Base-by-base conservation (phyloP, 2,329 filamentous ascomycete species). In the Fusarium verticillioides region DNA sequence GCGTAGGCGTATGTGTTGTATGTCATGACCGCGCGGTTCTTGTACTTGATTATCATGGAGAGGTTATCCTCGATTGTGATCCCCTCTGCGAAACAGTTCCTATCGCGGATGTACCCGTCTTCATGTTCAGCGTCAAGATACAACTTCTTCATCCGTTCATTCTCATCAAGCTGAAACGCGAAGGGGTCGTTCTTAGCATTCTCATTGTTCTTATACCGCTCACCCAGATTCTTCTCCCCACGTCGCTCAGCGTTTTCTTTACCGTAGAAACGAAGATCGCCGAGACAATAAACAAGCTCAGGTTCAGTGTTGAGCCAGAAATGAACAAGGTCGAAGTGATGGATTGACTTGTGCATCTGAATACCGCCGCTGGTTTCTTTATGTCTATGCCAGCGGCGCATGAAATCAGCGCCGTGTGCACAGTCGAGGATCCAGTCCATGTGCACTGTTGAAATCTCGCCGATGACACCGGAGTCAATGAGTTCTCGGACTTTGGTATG, bases 51-150 rank as follows among this genome's bases (percentile, higher is more conserved):
- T 57, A 91, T 82, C 61, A 91, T 81, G 40, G 84, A 88, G 83
- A 91, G 88, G 4, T 89, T 91, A 74, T 91, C 89, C 78, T 91
- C 89, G 67, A 91, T 91, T 65, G 84, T 90, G 60, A 91, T 90
- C 1, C 88, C 89, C 67, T 91, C 89, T 0, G 87, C 84, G 58
- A 91, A 91, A 7, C 90, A 88, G 72, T 86, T 90, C 76, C 90
- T 88, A 73, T 91, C 89, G 2, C 89, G 86, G 63, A 88, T 85
- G 66, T 91, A 91, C 2, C 84, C 85, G 70, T 91, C 89, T 74
- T 91, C 89, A 66, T 91, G 86, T 82, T 91, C 89, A 0, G 89
- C 89, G 32, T 90, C 87, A 0, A 89, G 83, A 70, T 91, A 91
- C 81, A 91, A 83, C 26, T 84, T 85, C 81, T 87, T 89, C 42